Base-by-base conservation (phyloP, 306 rosid species). In the Ochetophila trinervis region DNA sequence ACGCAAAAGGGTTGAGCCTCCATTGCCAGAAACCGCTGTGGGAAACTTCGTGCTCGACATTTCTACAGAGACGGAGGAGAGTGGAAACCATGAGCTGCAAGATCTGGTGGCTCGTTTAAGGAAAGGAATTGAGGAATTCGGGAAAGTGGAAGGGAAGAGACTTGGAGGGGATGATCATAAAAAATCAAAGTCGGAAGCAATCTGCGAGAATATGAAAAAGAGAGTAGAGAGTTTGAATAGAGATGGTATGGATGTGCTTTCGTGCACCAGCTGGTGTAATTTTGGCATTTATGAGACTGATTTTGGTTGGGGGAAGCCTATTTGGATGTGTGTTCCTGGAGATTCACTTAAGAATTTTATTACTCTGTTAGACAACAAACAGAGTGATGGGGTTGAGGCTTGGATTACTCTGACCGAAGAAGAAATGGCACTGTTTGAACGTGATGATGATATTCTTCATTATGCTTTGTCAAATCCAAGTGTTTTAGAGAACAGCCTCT, bases 261-360 rank as follows among this genome's bases (percentile, higher is more conserved):
- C 0, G 14, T 62, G 15, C 20, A 74, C 59, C 30, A 49, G 69
- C 50, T 14, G n/a, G 50, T 23, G 23, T 61, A 56, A 62, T 27
- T 60, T 70, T 27, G 42, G 53, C 0, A 16, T 61, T 1, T 61
- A 60, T 51, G 78, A 74, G 0, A 15, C 40, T 56, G 78, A 74
- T 44, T 66, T 74, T 37, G 78, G 78, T 66, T 74, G 78, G 78
- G 68, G 63, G 19, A 60, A 66, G 24, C 78, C 78, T 14, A 19
- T 6, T 2, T 67, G 74, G 74, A 69, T 19, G 6, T 44, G 71
- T 45, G 56, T 6, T 1, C 9, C 11, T 2, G 0, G 53, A 3
- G 17, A 22, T 5, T 11, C 30, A 52, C 17, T 19, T 17, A 14
- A 14, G 58, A 61, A 67, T 54, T 10, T 67, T 17, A 63, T 40